Evolutionary conservation across 163 green algal species (phyloP), one percentile per base, ranked within the genome.

Genomic region (Coccomyxa subellipsoidea): DNA sequence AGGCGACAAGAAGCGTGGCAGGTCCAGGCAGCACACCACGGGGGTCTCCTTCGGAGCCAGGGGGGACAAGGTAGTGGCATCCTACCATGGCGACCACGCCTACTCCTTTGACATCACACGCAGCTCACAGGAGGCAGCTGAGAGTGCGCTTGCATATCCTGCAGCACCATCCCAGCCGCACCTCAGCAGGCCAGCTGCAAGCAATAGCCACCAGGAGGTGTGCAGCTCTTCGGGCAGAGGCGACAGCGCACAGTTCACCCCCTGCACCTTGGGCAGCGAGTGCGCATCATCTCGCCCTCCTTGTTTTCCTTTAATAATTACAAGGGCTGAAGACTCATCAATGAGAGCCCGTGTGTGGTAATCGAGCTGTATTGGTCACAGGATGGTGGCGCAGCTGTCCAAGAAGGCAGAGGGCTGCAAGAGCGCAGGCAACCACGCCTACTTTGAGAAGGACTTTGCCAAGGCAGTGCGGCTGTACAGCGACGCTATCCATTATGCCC

Each of bases 61-160:
- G 0, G 93, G 93, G 1, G 93, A 96, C 81, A 93, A 92, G 85
- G 84, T 90, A 36, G 81, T 95, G 31, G 86, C 92, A 0, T 92
- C 88, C 31, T 97, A 96, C 83, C 93, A 97, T 79, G 88, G 72
- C 0, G 93, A 97, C 78, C 93, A 97, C 69, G 92, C 89, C 0
- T 96, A 96, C 83, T 54, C 76, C 12, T 97, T 96, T 79, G 91
- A 95, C 79, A 80, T 94, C 36, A 82, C 37, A 18, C 40, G 38
- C 15, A 81, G 0, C 75, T 54, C 59, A 9, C 27, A 23, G 21
- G n/a, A 73, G 8, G 2, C 66, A 36, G 66, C 27, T 35, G 18
- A 34, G 21, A 73, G 66, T 12, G 27, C 66, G 27, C 18, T 73
- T 36, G 2, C 47, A 59, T 59, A 59, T 59, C 15, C 47, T 59